These are phyloP conservation scores for Fusarium sp. DNA, from an alignment of 2,329 filamentous ascomycete species.

Conservation along the genomic window DNA sequence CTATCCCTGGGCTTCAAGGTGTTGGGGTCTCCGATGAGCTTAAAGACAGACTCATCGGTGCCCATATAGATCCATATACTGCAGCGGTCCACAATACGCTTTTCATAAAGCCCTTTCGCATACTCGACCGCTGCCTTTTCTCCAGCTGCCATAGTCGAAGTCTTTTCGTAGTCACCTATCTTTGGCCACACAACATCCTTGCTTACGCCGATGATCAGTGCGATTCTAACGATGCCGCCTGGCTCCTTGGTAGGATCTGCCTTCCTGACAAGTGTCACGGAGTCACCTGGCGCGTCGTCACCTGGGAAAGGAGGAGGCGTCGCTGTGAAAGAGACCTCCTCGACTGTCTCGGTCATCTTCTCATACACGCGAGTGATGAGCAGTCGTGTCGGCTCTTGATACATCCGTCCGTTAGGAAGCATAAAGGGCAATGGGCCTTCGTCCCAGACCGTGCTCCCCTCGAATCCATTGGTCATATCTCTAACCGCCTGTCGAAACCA, in stretches of 20 bases:
- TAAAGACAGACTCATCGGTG: background rate
- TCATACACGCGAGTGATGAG: background rate
- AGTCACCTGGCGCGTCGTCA: background rate
- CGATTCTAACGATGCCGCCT: background rate
- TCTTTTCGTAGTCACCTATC: background rate
- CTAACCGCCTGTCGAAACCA: background rate
- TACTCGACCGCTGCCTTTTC: background rate
- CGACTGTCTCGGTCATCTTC: background rate
- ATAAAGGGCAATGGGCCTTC: background rate
- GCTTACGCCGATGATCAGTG: background rate
- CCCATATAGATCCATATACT: background rate
- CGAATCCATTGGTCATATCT: background rate
- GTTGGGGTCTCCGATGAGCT: background rate
- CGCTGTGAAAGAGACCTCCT: background rate
- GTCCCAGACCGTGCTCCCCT: slow-evolving; percentile 2
- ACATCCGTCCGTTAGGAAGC: background rate
- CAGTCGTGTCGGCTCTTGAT: background rate
- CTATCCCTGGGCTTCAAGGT: background rate
- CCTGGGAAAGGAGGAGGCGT: background rate
- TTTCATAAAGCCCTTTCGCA: background rate
- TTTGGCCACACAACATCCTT: background rate
- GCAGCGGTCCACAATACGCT: background rate
- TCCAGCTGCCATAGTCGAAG: background rate
- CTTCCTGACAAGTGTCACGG: background rate
- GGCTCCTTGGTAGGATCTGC: background rate